Evolutionary conservation across 345 rosid genomes (phyloP).

Genomic region (Populus pruinosa): DNA sequence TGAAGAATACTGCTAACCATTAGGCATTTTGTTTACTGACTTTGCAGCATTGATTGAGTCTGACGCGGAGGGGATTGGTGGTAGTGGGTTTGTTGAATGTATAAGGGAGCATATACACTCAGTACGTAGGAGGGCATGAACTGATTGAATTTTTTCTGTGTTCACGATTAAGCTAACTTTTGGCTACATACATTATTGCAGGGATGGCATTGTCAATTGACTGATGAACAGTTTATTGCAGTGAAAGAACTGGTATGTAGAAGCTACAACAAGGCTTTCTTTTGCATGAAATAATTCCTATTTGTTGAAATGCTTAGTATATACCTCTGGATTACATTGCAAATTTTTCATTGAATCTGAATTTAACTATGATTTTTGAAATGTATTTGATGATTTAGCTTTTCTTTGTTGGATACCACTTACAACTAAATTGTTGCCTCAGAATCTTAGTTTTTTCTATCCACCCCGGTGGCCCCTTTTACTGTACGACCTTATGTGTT

Average conservation of each 20-base stretch:
- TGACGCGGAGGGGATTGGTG: slow-evolving; percentile 99
- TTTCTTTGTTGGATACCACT: not conserved
- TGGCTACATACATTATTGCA: slow-evolving; percentile 38
- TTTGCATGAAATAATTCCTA: not conserved
- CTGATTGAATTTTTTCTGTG: slow-evolving; percentile 15
- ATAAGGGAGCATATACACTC: slow-evolving; percentile 93
- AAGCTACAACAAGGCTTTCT: not conserved
- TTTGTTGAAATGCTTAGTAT: not conserved
- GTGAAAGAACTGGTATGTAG: slow-evolving; percentile 91
- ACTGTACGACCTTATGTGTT: not conserved
- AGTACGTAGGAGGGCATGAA: slow-evolving; percentile 40
- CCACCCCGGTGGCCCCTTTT: not conserved
- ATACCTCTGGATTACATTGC: not conserved
- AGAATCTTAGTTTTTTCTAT: not conserved
- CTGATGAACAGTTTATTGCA: slow-evolving; percentile 94
- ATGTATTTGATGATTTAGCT: not conserved
- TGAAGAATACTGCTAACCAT: slow-evolving; percentile 13
- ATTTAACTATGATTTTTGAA: not conserved
- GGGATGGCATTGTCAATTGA: slow-evolving; percentile 88
- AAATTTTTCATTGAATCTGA: not conserved
- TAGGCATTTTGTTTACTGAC: slow-evolving; percentile 17
- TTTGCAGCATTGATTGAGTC: slow-evolving; percentile 95
- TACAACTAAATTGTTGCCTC: not conserved
- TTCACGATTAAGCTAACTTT: slow-evolving; percentile 29
- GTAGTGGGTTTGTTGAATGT: slow-evolving; percentile 97